phyloP scores from a whole-genome alignment of 2,329 filamentous ascomycete species.

The Cercospora zeae-maydis region DNA sequence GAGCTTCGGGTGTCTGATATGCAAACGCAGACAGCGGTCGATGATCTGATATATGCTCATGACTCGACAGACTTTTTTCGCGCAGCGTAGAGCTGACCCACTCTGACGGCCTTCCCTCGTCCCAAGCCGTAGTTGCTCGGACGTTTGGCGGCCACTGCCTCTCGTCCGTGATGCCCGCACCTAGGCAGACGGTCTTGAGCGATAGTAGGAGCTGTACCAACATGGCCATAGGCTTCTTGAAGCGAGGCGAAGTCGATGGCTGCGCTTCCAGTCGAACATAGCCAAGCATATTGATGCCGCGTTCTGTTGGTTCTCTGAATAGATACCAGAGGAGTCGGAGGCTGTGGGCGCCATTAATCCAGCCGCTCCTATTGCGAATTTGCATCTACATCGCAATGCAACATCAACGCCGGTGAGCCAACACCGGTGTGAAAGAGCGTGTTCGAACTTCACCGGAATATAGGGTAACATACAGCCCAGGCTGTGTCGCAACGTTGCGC shows the following conservation, averaged over 20 bases:
- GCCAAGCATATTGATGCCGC: neutral
- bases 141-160: neutral
- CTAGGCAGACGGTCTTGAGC: neutral
- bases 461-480: neutral
- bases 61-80: neutral
- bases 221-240: neutral
- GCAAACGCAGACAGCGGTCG: neutral
- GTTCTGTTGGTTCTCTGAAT: neutral
- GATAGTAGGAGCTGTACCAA: neutral
- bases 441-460: neutral
- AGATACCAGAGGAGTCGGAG: neutral
- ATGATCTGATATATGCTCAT: neutral
- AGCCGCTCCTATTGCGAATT: neutral
- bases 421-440: neutral
- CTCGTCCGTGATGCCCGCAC: neutral
- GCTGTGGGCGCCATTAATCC: neutral
- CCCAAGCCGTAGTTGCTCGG: neutral
- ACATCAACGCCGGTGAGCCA: neutral
- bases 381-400: neutral
- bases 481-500: neutral
- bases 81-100: neutral
- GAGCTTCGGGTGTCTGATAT: neutral
- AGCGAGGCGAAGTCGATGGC: neutral
- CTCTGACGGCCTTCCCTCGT: neutral
- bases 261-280: neutral